Conservation (phyloP, 257 asterid species). For the Fraxinus americana region DNA sequence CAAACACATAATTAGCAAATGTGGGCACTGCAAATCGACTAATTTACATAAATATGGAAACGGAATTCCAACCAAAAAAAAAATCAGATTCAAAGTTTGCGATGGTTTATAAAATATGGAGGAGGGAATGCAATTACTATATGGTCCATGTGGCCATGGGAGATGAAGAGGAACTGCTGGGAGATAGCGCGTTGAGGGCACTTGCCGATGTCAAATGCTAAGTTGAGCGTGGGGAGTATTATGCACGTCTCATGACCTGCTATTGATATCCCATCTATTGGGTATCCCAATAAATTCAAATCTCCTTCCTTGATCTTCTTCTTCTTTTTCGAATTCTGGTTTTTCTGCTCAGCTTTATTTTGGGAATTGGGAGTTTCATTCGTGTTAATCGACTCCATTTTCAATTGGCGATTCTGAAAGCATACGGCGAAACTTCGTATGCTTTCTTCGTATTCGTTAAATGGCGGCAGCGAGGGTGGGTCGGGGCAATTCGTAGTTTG, state of each 20-base stretch:
- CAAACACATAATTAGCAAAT: not conserved
- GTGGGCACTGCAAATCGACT: not conserved
- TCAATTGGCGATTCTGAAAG: not conserved
- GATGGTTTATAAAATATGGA: not conserved
- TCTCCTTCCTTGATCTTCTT: constrained; percentile 54
- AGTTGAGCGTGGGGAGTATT: constrained; percentile 73
- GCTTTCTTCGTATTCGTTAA: not conserved
- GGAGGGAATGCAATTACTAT: constrained; percentile 46
- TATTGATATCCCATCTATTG: constrained; percentile 78
- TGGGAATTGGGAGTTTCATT: not conserved
- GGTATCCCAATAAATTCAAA: constrained; percentile 64
- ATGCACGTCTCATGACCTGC: constrained; percentile 98
- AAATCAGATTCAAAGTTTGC: not conserved
- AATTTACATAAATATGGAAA: not conserved
- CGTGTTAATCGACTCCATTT: not conserved
- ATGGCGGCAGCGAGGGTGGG: not conserved
- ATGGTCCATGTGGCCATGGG: constrained; percentile 99
- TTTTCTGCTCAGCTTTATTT: not conserved
- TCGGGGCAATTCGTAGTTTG: no score
- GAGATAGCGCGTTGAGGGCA: constrained; percentile 97
- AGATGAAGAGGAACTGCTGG: constrained; percentile 89
- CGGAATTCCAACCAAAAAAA: not conserved
- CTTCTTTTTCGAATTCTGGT: constrained; percentile 21
- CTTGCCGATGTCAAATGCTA: constrained; percentile 92
- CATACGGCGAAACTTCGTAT: not conserved